Evolutionary conservation across 768 basidiomycete species (phyloP), one percentile per base, ranked within the genome.

Genomic region (Trametes coccinea): DNA sequence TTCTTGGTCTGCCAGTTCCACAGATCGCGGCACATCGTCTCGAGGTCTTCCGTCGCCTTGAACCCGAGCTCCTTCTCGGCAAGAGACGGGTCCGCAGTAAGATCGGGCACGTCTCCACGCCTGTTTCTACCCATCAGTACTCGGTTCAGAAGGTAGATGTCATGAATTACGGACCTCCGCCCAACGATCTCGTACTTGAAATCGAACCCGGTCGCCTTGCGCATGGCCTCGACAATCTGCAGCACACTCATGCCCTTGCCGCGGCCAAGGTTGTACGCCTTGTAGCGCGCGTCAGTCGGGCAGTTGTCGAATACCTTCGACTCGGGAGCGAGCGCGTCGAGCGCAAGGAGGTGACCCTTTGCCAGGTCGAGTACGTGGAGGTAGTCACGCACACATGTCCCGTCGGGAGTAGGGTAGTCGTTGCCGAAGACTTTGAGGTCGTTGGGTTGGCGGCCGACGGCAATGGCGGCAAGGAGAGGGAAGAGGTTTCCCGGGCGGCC

Each of bases 1-100:
- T 97, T 92, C 74, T 86, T 92, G n/a, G 85, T 86, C 79, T 98
- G 96, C 93, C 95, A 99, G 77, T 95, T 95, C 97, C 97, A 98
- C 68, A 97, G 79, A 75, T 99, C 97, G 58, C 85, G 80, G 75
- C 97, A 98, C 93, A 98, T 98, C 58, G 88, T 87, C 64, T 94
- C 89, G 47, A 99, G 81, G 67, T 87, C 81, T 69, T 86, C 82
- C 30, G 82, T 79, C 11, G 96, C 96, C 62, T 84, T 84, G 83
- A 98, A 99, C 5, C 93, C 93, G 33, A 99, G 88, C 73, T 98
- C 96, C 71, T 85, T 85, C 78, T 95, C 86, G 0, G 97, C 97
- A 22, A 98, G 82, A 6, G 87, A 67, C 0, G 97, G 96, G 73
- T 99, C 90, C 3, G 96, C 97, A 7, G 94, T 97, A 50, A 99